These are phyloP conservation scores for Fusarium sp. DNA, from an alignment of 2,329 filamentous ascomycete species.

Conservation along the genomic window DNA sequence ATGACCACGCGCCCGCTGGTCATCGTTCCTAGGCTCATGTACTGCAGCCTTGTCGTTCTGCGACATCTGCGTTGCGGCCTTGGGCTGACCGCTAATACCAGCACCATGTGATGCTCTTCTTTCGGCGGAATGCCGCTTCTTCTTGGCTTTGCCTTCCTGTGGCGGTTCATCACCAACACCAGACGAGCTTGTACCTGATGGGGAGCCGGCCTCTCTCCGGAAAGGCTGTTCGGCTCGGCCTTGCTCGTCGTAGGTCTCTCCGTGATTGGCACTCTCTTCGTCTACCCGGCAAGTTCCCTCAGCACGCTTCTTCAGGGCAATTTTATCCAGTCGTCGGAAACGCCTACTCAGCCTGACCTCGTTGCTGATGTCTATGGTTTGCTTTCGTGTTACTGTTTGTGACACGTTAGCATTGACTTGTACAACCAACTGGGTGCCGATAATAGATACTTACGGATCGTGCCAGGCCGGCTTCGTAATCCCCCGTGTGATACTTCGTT, in stretches of 20 bases:
- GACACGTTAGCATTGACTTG: slow-evolving; percentile 3
- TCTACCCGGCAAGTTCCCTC: slow-evolving; percentile 8
- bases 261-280: background rate
- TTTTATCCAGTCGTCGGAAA: slow-evolving; percentile 22
- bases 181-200: slow-evolving; percentile 4
- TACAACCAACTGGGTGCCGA: background rate
- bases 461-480: slow-evolving; percentile 23
- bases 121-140: slow-evolving; percentile 10
- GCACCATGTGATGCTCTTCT: background rate
- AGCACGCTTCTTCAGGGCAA: background rate
- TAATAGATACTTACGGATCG: slow-evolving; percentile 22
- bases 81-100: background rate
- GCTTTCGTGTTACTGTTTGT: slow-evolving; percentile 32
- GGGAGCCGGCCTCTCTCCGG: background rate
- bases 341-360: slow-evolving; percentile 51
- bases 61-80: background rate
- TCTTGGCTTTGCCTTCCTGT: slow-evolving; percentile 10
- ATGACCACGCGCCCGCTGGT: slow-evolving; percentile 13
- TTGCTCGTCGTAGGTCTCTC: slow-evolving; percentile 9
- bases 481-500: background rate
- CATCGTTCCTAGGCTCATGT: background rate
- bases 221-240: slow-evolving; percentile 6
- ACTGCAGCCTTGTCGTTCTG: background rate
- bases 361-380: slow-evolving; percentile 32
- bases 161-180: slow-evolving; percentile 2